Conservation (phyloP, 306 rosid species). For the Styphnolobium japonicum region DNA sequence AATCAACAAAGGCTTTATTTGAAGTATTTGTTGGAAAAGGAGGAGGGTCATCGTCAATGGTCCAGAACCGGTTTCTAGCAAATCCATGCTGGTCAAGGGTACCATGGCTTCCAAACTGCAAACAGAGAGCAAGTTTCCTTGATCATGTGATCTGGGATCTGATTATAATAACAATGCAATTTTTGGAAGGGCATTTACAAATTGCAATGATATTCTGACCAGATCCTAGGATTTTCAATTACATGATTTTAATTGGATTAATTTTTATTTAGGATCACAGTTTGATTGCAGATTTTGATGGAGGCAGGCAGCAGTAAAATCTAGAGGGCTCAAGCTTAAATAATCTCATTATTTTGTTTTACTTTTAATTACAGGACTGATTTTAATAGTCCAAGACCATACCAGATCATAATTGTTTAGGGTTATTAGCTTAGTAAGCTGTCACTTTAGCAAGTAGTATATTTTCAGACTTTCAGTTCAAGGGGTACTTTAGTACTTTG, state of each 20-base stretch:
- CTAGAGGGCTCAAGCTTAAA: not conserved
- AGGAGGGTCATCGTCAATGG: constrained; percentile 60
- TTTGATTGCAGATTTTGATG: not conserved
- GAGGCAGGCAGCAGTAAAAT: not conserved
- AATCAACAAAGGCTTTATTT: constrained; percentile 70
- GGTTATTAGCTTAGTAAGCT: not conserved
- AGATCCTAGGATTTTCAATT: not conserved
- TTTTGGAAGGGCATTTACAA: not conserved
- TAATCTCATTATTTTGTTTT: not conserved
- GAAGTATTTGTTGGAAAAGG: constrained; percentile 64
- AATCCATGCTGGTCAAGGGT: constrained; percentile 79
- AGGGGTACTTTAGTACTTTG: not conserved
- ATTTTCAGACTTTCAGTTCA: not conserved
- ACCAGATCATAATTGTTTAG: not conserved
- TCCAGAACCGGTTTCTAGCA: constrained; percentile 82
- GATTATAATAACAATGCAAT: constrained; percentile 1
- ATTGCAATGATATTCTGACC: constrained; percentile 7
- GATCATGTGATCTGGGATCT: not conserved
- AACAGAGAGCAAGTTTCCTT: constrained; percentile 31
- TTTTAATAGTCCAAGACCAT: not conserved
- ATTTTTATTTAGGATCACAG: not conserved
- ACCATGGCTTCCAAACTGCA: constrained; percentile 78
- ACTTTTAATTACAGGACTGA: not conserved
- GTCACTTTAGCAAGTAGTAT: not conserved
- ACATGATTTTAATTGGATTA: not conserved